Conservation (phyloP, 495 filamentous ascomycete genomes). For the Trichocladium uniseriatum region DNA sequence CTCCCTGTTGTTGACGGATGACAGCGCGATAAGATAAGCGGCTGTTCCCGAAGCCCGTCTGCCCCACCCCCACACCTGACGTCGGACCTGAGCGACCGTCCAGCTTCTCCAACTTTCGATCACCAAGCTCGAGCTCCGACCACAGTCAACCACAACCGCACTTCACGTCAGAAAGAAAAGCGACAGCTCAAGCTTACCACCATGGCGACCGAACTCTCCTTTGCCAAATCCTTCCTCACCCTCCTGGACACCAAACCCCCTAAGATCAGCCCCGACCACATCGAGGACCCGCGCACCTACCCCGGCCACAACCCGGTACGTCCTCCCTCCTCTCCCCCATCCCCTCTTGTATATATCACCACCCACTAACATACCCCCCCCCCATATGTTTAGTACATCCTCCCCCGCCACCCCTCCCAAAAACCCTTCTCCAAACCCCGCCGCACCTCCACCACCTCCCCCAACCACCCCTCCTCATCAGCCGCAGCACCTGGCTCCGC, state of each 20-base stretch:
- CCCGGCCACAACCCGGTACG: slow-evolving; percentile 62
- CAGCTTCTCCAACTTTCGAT: not conserved
- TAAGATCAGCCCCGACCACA: slow-evolving; percentile 74
- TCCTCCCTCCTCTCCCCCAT: slow-evolving; percentile 7
- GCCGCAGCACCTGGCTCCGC: slow-evolving; percentile 29
- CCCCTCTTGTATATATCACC: not conserved
- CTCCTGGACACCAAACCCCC: slow-evolving; percentile 64
- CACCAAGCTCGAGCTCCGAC: not conserved
- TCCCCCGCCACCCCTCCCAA: slow-evolving; percentile 34
- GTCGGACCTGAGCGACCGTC: not conserved
- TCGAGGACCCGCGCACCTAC: slow-evolving; percentile 69
- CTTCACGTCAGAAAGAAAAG: not conserved
- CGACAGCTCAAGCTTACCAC: not conserved
- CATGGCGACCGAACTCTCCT: slow-evolving; percentile 58
- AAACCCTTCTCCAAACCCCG: slow-evolving; percentile 12
- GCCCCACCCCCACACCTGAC: not conserved
- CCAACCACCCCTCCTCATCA: not conserved
- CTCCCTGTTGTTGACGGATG: not conserved
- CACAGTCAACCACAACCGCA: not conserved
- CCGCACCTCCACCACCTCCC: not conserved
- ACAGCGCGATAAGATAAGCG: not conserved
- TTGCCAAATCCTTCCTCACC: slow-evolving; percentile 74
- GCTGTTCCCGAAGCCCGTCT: too few species aligned
- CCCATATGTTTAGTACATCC: slow-evolving; percentile 31
- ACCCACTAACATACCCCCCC: not conserved